Conservation (phyloP, 2,329 filamentous ascomycete species). For the Colletotrichum sp. region DNA sequence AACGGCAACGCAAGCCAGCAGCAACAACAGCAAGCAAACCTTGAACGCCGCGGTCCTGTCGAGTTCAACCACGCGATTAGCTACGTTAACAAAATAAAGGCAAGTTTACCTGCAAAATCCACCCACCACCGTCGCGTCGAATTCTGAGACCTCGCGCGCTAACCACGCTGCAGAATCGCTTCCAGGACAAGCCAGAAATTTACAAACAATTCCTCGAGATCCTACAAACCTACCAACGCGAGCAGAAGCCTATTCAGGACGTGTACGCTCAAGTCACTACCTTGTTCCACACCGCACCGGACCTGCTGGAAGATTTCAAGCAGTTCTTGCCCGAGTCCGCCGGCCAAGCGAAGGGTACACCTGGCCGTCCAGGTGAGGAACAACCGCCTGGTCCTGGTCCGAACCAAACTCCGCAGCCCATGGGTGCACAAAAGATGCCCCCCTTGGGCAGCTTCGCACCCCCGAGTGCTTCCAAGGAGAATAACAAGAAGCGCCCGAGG, state of each 20-base stretch:
- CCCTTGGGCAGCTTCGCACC: conserved; percentile 95
- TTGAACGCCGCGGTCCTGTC: conserved; percentile 91
- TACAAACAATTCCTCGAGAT: conserved; percentile 99
- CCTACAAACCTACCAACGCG: conserved; percentile 94
- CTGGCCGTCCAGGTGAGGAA: conserved; percentile 68
- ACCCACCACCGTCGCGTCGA: background rate
- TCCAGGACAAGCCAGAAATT: conserved; percentile 94
- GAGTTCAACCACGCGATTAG: conserved; percentile 99
- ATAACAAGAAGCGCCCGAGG: conserved; percentile 79
- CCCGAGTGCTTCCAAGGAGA: conserved; percentile 84
- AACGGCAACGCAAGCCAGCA: conserved; percentile 64
- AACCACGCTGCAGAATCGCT: conserved; percentile 75
- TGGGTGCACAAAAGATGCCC: conserved; percentile 78
- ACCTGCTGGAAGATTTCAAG: conserved; percentile 97
- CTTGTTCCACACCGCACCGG: conserved; percentile 90
- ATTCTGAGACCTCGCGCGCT: conserved; percentile 10
- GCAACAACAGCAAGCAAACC: conserved; percentile 49
- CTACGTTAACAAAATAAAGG: conserved; percentile 99
- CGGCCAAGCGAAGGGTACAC: conserved; percentile 56
- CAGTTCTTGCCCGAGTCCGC: conserved; percentile 94
- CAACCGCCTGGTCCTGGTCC: conserved; percentile 52
- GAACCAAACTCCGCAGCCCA: conserved; percentile 61
- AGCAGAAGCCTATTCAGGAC: conserved; percentile 98
- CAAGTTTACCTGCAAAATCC: conserved; percentile 43
- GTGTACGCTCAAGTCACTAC: conserved; percentile 97